Conservation (phyloP, 192 early-diverging fungal genomes). For the Umbelopsis sp. region DNA sequence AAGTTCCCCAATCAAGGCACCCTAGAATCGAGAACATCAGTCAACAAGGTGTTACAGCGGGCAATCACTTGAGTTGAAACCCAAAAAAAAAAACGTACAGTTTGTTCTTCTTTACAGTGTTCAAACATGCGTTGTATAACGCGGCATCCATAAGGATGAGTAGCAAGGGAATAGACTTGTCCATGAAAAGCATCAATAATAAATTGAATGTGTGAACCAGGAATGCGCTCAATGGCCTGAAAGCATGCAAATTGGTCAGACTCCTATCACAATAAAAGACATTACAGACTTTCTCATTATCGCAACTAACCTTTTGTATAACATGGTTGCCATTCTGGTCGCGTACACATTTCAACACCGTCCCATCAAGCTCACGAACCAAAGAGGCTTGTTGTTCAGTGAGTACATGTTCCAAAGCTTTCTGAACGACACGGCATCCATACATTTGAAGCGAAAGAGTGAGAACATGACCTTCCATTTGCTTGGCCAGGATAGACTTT, state of each 20-base stretch:
- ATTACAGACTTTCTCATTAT: background rate
- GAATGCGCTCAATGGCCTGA: constrained; percentile 91
- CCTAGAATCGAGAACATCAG: constrained; percentile 33
- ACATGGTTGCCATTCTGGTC: constrained; percentile 99
- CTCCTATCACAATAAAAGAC: background rate
- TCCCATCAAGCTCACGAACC: constrained; percentile 89
- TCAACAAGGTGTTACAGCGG: background rate
- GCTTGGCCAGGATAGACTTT: constrained; percentile 85
- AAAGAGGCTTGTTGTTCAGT: constrained; percentile 88
- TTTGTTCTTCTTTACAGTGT: constrained; percentile 88
- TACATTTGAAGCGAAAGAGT: constrained; percentile 97
- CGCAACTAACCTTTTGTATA: constrained; percentile 78
- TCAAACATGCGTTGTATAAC: constrained; percentile 99
- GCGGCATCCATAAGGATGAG: constrained; percentile 97
- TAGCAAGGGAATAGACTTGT: constrained; percentile 92
- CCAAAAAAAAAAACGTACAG: constrained; percentile 38
- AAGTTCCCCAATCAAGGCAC: constrained; percentile 89
- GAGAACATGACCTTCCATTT: constrained; percentile 96
- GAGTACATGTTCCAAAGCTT: constrained; percentile 92
- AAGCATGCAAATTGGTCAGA: background rate
- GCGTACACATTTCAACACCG: constrained; percentile 97
- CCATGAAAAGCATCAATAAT: constrained; percentile 97
- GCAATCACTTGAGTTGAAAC: background rate
- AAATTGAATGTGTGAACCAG: constrained; percentile 89
- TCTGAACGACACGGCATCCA: constrained; percentile 98